These are phyloP conservation scores for Dactylellina leptospora DNA, from an alignment of 2,329 filamentous ascomycete species.

Conservation along the genomic window DNA sequence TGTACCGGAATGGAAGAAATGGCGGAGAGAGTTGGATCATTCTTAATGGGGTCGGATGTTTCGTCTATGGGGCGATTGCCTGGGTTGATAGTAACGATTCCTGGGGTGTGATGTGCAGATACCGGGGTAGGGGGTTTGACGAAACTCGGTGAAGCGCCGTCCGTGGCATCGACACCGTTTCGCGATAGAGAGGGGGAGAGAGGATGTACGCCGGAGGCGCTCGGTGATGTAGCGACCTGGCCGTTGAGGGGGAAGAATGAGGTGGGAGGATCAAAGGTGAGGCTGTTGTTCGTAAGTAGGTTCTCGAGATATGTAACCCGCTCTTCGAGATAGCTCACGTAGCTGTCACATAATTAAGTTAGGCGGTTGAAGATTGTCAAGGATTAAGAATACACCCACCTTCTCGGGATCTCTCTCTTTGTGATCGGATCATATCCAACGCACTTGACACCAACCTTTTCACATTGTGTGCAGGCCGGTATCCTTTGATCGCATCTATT, in stretches of 20 bases:
- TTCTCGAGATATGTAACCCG: slow-evolving; percentile 83
- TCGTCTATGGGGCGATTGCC: slow-evolving; percentile 56
- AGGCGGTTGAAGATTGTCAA: neutral
- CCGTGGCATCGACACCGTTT: slow-evolving; percentile 30
- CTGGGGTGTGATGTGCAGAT: slow-evolving; percentile 37
- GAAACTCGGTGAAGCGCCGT: slow-evolving; percentile 38
- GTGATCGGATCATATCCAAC: slow-evolving; percentile 97
- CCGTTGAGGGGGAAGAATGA: slow-evolving; percentile 66
- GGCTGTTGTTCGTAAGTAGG: slow-evolving; percentile 73
- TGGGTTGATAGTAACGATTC: slow-evolving; percentile 49
- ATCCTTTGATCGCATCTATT: slow-evolving; percentile 94
- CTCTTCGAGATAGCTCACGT: slow-evolving; percentile 93
- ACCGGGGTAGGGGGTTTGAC: slow-evolving; percentile 47
- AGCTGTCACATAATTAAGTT: slow-evolving; percentile 60
- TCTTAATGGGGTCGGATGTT: slow-evolving; percentile 58
- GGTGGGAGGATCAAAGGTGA: slow-evolving; percentile 74
- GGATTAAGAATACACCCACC: slow-evolving; percentile 60
- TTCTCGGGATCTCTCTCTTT: slow-evolving; percentile 90
- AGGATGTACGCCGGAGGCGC: slow-evolving; percentile 26
- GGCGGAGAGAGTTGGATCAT: slow-evolving; percentile 55
- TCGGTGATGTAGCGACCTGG: slow-evolving; percentile 67
- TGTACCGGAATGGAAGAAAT: slow-evolving; percentile 68
- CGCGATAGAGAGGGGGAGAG: slow-evolving; percentile 36
- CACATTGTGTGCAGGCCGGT: slow-evolving; percentile 88
- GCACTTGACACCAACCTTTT: slow-evolving; percentile 89